These are phyloP conservation scores for Verticillium nonalfalfae DNA, from an alignment of 2,329 filamentous ascomycete genomes.

Conservation along the genomic window DNA sequence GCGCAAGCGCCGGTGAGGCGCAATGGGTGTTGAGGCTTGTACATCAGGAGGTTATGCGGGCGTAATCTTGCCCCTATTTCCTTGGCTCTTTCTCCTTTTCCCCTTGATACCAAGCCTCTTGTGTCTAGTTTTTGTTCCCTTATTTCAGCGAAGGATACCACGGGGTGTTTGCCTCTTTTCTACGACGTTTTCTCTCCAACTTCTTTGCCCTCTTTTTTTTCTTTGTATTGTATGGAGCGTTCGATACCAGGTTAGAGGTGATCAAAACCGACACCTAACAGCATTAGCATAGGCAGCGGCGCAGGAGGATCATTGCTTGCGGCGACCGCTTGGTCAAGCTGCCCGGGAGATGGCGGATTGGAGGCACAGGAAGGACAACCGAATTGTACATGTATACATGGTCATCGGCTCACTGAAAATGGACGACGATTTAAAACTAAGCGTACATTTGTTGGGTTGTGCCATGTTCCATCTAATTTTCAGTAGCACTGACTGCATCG, in stretches of 20 bases:
- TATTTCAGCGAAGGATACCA: not conserved
- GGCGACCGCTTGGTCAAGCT: not conserved
- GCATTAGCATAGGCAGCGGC: not conserved
- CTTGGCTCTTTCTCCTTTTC: not conserved
- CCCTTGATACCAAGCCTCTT: not conserved
- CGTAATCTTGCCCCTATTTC: not conserved
- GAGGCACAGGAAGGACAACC: not conserved
- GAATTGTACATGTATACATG: not conserved
- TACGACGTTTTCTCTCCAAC: not conserved
- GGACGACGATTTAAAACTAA: no score
- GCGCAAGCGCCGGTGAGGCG: conserved; percentile 44
- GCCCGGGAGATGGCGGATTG: not conserved
- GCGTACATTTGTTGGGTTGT: no score
- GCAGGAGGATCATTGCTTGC: not conserved
- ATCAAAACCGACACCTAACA: not conserved
- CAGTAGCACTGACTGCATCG: not conserved
- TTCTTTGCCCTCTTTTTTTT: not conserved
- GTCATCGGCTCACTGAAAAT: not conserved
- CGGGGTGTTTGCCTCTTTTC: not conserved
- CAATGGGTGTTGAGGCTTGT: conserved; percentile 50
- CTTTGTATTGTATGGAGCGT: not conserved
- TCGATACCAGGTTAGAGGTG: not conserved
- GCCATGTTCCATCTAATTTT: not conserved
- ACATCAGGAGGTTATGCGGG: conserved; percentile 46
- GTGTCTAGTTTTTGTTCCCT: not conserved